Base-by-base conservation (phyloP, 257 asterid genomes). In the Gynochthodes officinalis region DNA sequence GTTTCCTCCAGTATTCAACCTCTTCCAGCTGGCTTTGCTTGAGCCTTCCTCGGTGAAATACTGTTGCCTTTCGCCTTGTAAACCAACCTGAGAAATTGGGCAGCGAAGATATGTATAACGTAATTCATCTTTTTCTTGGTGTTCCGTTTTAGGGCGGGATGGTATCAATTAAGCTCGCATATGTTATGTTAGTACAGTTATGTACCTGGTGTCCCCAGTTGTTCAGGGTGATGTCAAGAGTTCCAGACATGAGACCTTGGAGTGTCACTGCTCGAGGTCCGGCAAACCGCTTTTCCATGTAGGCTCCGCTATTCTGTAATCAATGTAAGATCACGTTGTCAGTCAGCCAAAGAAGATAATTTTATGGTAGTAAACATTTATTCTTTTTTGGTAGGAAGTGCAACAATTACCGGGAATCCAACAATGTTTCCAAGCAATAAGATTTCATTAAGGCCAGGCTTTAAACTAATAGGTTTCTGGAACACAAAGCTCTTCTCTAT, bases 201-300 rank as follows among this genome's bases (percentile, higher is more conserved):
- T 11, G 54, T 55, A 90, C 97, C 93, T 85, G 78, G 10, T 95
- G 95, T 37, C 82, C 84, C 99, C 99, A 95, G 33, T 61, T 33
- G 81, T 89, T 92, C 44, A 21, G 16, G 21, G 94, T 87, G 75
- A 95, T 73, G 75, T 92, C 99, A 32, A 95, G 89, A 49, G 91
- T 95, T 67, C 99, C 99, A 35, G 94, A 66, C 96, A 92, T 90
- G 70, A 92, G 74, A 19, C 99, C 99, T 69, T 89, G 93, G 48
- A 95, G 64, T 10, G 87, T 80, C 58, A 95, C 67, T 12, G 80
- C 90, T 86, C 84, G 73, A 0, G 97, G 96, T 66, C 99, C 99
- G 1, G 98, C 97, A 75, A 84, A 92, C 73, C 99, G 83, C 86
- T 58, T 95, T 80, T 95, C 99, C 99, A 95, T 95, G 78, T 78